These are phyloP conservation scores for Aureobasidium sp. DNA, from an alignment of 2,329 filamentous ascomycete genomes.

Conservation along the genomic window DNA sequence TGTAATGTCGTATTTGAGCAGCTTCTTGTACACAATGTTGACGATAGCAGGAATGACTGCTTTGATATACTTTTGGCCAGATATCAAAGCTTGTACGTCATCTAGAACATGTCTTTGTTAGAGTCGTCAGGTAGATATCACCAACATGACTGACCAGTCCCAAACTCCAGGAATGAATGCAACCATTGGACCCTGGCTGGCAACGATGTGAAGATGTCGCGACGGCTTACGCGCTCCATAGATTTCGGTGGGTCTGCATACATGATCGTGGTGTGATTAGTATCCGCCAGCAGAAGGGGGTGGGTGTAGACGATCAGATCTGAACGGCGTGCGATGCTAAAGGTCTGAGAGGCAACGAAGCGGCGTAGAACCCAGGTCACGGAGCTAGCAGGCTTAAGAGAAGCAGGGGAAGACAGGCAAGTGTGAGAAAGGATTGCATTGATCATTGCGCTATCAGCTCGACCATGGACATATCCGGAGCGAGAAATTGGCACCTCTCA, in stretches of 20 bases:
- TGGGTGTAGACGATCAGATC: background rate
- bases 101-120: slow-evolving; percentile 38
- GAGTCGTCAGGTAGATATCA: background rate
- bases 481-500: slow-evolving; percentile 1
- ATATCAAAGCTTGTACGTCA: slow-evolving; percentile 63
- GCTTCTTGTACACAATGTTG: slow-evolving; percentile 77
- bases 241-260: slow-evolving; percentile 19
- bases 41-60: slow-evolving; percentile 76
- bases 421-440: background rate
- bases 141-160: slow-evolving; percentile 17
- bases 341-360: background rate
- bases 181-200: slow-evolving; percentile 65
- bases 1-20: slow-evolving; percentile 75
- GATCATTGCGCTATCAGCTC: background rate
- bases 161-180: slow-evolving; percentile 68
- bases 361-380: slow-evolving; percentile 1
- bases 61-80: slow-evolving; percentile 69
- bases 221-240: slow-evolving; percentile 58
- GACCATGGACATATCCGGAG: background rate
- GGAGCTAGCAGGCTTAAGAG: background rate
- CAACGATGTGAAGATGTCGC: slow-evolving; percentile 64
- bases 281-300: background rate
- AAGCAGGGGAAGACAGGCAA: background rate
- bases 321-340: background rate
- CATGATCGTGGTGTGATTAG: background rate